A percentile compares a stretch with the other conserved stretches of the same genome.
phyloP scores from a whole-genome alignment of 352 stramenopile genomes.

The Pythium sukuiense region DNA sequence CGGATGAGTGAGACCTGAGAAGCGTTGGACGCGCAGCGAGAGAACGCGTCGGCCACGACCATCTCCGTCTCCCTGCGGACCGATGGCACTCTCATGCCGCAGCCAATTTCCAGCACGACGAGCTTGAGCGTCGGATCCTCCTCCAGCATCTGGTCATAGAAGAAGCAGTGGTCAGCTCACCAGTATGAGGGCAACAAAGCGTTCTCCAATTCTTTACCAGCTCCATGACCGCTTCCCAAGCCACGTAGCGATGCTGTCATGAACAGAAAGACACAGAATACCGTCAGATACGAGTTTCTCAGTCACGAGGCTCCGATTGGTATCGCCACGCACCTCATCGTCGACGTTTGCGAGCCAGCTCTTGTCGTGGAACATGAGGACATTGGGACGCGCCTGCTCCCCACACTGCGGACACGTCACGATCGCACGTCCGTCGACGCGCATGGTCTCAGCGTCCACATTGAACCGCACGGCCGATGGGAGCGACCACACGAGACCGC shows the following conservation, averaged over 20 bases:
- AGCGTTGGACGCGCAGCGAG: conserved; percentile 34
- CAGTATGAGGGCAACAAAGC: background rate
- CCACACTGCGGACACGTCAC: conserved; percentile 58
- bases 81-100: conserved; percentile 72
- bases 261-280: background rate
- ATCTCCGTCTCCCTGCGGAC: conserved; percentile 80
- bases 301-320: background rate
- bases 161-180: background rate
- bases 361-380: conserved; percentile 92
- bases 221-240: conserved; percentile 79
- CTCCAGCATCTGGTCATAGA: conserved; percentile 58
- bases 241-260: conserved; percentile 59
- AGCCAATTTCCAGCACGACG: conserved; percentile 84
- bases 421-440: conserved; percentile 33
- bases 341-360: conserved; percentile 74
- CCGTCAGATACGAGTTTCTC: background rate
- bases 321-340: conserved; percentile 47
- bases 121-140: conserved; percentile 56
- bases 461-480: conserved; percentile 54
- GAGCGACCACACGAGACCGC: conserved; percentile 57
- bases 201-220: conserved; percentile 30
- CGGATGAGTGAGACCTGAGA: conserved; percentile 65
- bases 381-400: conserved; percentile 72
- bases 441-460: conserved; percentile 71
- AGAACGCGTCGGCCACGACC: conserved; percentile 73